These are phyloP conservation scores for Triticum turgidum DNA, from an alignment of 176 grass and related monocot species.

Conservation along the genomic window DNA sequence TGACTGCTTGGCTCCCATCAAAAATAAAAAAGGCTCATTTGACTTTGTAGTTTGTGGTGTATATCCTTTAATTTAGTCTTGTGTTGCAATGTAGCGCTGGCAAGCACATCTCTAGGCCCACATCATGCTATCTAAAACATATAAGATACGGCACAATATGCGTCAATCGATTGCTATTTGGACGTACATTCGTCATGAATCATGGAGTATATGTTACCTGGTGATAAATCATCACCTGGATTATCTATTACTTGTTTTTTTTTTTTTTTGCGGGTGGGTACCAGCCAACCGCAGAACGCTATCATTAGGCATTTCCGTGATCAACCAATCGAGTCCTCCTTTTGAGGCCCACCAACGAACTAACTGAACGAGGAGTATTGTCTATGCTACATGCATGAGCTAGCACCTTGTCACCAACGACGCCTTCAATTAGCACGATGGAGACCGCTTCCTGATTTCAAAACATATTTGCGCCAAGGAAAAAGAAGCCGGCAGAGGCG, in stretches of 20 bases:
- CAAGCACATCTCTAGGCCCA: not conserved
- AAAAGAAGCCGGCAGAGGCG: conserved; percentile 15
- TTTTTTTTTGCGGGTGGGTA: no score
- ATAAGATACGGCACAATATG: not conserved
- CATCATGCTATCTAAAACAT: not conserved
- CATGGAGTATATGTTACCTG: not conserved
- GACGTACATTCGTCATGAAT: not conserved
- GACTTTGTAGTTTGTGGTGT: not conserved
- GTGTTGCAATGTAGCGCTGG: not conserved
- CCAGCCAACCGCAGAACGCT: not conserved
- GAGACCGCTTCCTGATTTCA: not conserved
- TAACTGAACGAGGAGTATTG: not conserved
- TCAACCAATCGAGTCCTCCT: conserved; percentile 31
- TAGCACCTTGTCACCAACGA: not conserved
- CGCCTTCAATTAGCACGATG: not conserved
- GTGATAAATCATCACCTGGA: not conserved
- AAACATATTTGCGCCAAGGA: not conserved
- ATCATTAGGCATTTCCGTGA: conserved; percentile 32
- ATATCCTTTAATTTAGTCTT: not conserved
- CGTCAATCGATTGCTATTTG: not conserved
- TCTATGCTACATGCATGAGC: not conserved
- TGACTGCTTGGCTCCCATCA: not conserved
- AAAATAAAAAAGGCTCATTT: not conserved
- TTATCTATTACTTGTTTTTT: not conserved
- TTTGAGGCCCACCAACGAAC: conserved; percentile 3